Conservation (phyloP, 768 basidiomycete species). For the Mycena epipterygia region DNA sequence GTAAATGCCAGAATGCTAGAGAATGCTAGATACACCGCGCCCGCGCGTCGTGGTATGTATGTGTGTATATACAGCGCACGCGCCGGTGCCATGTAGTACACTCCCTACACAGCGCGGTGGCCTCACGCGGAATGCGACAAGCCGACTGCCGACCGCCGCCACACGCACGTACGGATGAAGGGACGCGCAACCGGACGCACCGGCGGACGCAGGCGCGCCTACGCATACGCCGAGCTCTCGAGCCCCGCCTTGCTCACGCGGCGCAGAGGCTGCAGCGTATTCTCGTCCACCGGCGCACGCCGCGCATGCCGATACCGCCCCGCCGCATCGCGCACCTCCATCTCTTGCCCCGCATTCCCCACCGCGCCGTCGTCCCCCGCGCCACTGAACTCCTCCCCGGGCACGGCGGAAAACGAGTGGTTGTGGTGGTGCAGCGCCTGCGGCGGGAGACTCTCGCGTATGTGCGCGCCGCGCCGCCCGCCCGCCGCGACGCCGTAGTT, state of each 20-base stretch:
- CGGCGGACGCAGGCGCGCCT: not conserved
- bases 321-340: constrained; percentile 88
- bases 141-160: no score
- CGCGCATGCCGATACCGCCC: constrained; percentile 92
- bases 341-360: constrained; percentile 82
- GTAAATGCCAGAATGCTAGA: not conserved
- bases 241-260: constrained; percentile 95
- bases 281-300: constrained; percentile 89
- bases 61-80: constrained; percentile 18
- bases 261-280: constrained; percentile 89
- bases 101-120: not conserved
- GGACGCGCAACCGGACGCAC: no score
- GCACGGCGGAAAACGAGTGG: constrained; percentile 38
- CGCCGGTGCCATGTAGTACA: not conserved
- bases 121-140: no score
- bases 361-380: constrained; percentile 58
- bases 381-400: constrained; percentile 41
- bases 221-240: constrained; percentile 70
- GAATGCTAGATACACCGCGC: no score
- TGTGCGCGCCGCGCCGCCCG: constrained; percentile 70
- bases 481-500: constrained; percentile 61
- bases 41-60: constrained; percentile 14
- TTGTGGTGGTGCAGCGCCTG: no score
- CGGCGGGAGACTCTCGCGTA: constrained; percentile 81
- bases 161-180: no score